Percentiles rank a stretch among this genome's conserved stretches.
phyloP scores from a whole-genome alignment of 2,329 filamentous ascomycete genomes.

The Lasiodiplodia theobromae region DNA sequence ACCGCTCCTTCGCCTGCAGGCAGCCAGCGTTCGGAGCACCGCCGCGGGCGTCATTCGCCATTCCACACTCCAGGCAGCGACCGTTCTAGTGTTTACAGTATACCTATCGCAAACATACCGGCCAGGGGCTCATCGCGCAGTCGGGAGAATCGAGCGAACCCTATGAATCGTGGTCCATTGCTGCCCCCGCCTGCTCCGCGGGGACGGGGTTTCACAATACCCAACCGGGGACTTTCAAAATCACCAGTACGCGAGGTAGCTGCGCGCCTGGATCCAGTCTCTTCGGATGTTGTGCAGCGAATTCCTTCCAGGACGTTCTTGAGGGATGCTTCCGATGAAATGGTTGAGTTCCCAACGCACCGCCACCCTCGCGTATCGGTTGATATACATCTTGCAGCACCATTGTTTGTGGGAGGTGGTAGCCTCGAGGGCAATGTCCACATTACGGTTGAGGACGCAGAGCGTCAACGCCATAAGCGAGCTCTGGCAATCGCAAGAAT shows the following conservation, averaged over 20 bases:
- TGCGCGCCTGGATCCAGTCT: slow-evolving; percentile 50
- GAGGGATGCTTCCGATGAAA: slow-evolving; percentile 55
- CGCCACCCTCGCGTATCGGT: slow-evolving; percentile 58
- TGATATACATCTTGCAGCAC: slow-evolving; percentile 58
- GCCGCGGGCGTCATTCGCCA: slow-evolving; percentile 22
- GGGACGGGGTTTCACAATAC: slow-evolving; percentile 46
- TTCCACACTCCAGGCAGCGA: slow-evolving; percentile 44
- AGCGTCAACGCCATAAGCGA: slow-evolving; percentile 52
- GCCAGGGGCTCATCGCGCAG: slow-evolving; percentile 54
- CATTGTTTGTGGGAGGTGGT: slow-evolving; percentile 63
- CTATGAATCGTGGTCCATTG: slow-evolving; percentile 32
- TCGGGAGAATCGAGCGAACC: slow-evolving; percentile 36
- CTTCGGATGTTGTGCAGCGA: slow-evolving; percentile 51
- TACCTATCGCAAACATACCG: slow-evolving; percentile 54
- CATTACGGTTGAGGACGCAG: slow-evolving; percentile 56
- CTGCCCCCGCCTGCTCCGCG: slow-evolving; percentile 38
- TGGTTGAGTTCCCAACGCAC: slow-evolving; percentile 58
- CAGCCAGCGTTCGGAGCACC: slow-evolving; percentile 37
- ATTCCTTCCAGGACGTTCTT: slow-evolving; percentile 59
- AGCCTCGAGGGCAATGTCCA: slow-evolving; percentile 60
- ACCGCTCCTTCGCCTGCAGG: slow-evolving; percentile 42
- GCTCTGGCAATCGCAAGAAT: slow-evolving; percentile 57
- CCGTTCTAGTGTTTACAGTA: slow-evolving; percentile 53
- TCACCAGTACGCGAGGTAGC: slow-evolving; percentile 58
- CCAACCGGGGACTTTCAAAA: slow-evolving; percentile 53